Evolutionary conservation across 345 rosid genomes (phyloP).

Genomic region (Carallia brachiata): DNA sequence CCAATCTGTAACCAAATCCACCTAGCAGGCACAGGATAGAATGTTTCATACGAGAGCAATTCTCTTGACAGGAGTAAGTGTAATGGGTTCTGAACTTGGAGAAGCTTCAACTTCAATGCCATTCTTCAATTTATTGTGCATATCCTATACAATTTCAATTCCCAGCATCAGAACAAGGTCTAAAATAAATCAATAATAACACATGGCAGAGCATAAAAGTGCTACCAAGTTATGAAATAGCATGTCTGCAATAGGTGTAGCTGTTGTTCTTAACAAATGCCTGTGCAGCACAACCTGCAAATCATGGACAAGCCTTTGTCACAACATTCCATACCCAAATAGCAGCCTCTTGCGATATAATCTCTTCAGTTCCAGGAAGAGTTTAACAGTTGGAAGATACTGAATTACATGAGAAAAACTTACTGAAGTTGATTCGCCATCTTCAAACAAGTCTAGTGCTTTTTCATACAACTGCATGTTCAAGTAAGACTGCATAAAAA

Average conservation of each 20-base stretch:
- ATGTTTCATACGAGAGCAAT: slow-evolving; percentile 55
- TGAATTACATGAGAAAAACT: slow-evolving; percentile 30
- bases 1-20: slow-evolving; percentile 3
- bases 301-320: slow-evolving; percentile 22
- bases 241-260: slow-evolving; percentile 62
- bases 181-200: slow-evolving; percentile 7
- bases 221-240: slow-evolving; percentile 73
- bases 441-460: slow-evolving; percentile 86
- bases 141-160: slow-evolving; percentile 45
- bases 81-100: slow-evolving; percentile 44
- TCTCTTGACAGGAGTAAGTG: slow-evolving; percentile 62
- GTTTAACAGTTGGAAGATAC: not conserved
- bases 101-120: slow-evolving; percentile 69
- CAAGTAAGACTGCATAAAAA: slow-evolving; percentile 66
- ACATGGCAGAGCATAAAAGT: slow-evolving; percentile 10
- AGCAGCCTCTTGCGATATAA: slow-evolving; percentile 5
- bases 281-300: slow-evolving; percentile 80
- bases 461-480: slow-evolving; percentile 92
- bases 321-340: slow-evolving; percentile 22
- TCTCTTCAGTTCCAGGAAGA: not conserved
- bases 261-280: slow-evolving; percentile 83
- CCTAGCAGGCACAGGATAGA: slow-evolving; percentile 2
- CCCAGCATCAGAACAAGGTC: slow-evolving; percentile 16
- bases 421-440: slow-evolving; percentile 83
- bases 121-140: slow-evolving; percentile 71